Evolutionary conservation across 2,329 filamentous ascomycete genomes (phyloP).

Genomic region (Basipetospora sp.): DNA sequence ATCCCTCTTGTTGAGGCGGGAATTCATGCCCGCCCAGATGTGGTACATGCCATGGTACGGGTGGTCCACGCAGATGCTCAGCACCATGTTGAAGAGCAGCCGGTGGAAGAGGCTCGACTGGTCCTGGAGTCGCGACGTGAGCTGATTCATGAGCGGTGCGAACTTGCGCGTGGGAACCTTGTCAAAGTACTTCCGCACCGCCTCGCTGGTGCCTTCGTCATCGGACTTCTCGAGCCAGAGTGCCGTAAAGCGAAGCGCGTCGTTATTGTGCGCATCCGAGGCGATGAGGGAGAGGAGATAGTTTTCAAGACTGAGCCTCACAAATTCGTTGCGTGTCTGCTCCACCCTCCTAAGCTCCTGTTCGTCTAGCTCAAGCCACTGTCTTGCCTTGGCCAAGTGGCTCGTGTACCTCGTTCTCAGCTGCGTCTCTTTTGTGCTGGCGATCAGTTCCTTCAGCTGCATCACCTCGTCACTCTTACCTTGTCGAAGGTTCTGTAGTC

Average conservation of each 20-base stretch:
- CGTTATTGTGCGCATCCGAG: constrained; percentile 78
- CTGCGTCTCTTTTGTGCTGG: constrained; percentile 34
- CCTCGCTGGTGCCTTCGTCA: constrained; percentile 61
- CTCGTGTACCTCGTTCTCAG: constrained; percentile 41
- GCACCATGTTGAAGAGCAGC: constrained; percentile 58
- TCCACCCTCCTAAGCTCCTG: constrained; percentile 69
- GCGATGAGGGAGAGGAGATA: constrained; percentile 74
- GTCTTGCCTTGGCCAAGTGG: constrained; percentile 57
- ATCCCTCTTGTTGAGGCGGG: constrained; percentile 55
- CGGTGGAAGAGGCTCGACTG: constrained; percentile 56
- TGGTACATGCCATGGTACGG: constrained; percentile 97
- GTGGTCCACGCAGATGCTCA: constrained; percentile 78
- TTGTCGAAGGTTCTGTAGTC: constrained; percentile 64
- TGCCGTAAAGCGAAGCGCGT: constrained; percentile 80
- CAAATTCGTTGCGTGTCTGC: constrained; percentile 62
- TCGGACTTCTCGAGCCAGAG: constrained; percentile 82
- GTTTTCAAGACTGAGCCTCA: constrained; percentile 82
- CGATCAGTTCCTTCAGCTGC: constrained; percentile 51
- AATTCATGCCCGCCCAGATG: constrained; percentile 69
- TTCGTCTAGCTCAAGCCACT: constrained; percentile 82
- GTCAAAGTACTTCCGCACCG: constrained; percentile 54
- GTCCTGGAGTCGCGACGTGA: constrained; percentile 79
- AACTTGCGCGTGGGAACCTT: constrained; percentile 84
- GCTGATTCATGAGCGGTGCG: constrained; percentile 81
- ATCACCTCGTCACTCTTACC: constrained; percentile 68